Base-by-base conservation (phyloP, 169 alveolate species). In the Blepharisma undulans region DNA sequence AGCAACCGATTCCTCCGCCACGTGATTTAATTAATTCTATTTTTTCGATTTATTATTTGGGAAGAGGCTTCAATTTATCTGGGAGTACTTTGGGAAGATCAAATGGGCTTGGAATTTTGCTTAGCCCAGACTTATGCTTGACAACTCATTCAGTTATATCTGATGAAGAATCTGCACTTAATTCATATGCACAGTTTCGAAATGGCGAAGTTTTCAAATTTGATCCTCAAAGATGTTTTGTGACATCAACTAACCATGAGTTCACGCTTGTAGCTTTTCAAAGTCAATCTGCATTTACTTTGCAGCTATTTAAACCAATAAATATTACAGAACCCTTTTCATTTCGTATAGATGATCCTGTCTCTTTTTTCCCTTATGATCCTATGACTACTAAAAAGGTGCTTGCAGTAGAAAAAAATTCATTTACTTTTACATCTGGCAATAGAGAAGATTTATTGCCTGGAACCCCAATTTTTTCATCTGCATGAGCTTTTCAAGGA, bases 141-240 rank as follows among this genome's bases (percentile, higher is more conserved):
- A 86, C 90, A 2, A 82, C 90, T 0, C 90, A 86, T 71, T 60
- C 82, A 61, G 82, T 72, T 0, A 60, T 86, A 12, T 66, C 90
- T 22, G 82, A 60, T 30, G 80, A 86, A 29, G 61, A 21, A 7
- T 25, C 71, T 21, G 80, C 84, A 0, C n/a, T 66, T n/a, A 36
- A 27, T 21, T 66, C 76, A 21, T 86, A 71, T 71, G 80, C 82
- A 7, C 90, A 86, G n/a, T 86, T 86, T 25, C 7, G 72, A 29
- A 82, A 86, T 72, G 82, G 90, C 5, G 90, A 86, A 66, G 90
- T 86, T 19, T 60, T 86, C n/a, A 86, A 86, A 33, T 72, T 86
- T 6, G 90, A 86, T 32, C 84, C 90, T 19, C 25, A 86, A 27
- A 27, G 59, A 4, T 86, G 90, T 66, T 86, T 86, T 86, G 48